Evolutionary conservation across 2,329 filamentous ascomycete species (phyloP).

Genomic region (Colletotrichum salicis): DNA sequence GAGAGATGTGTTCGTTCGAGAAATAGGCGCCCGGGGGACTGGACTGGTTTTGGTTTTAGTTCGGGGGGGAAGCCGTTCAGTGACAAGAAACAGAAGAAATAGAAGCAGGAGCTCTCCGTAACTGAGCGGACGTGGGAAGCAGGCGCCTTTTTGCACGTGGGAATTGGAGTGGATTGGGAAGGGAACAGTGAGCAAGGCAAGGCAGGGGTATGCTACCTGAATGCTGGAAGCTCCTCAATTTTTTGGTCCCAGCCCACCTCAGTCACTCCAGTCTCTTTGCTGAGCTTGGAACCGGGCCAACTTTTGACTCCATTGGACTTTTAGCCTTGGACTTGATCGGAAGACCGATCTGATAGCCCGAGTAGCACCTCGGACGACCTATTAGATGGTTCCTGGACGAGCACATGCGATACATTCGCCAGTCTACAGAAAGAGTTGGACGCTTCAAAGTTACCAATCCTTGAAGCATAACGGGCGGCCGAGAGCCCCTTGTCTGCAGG

Average conservation of each 20-base stretch:
- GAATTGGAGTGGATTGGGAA: conserved; percentile 29
- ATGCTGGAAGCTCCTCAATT: conserved; percentile 26
- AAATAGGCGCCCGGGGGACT: conserved; percentile 16
- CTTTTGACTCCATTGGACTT: background rate
- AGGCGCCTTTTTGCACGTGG: conserved; percentile 36
- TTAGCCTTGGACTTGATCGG: background rate
- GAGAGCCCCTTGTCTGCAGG: conserved; percentile 3
- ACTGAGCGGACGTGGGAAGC: conserved; percentile 28
- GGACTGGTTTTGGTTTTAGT: background rate
- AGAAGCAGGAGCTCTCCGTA: conserved; percentile 2
- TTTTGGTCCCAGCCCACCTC: conserved; percentile 1
- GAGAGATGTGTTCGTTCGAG: background rate
- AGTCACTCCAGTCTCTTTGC: background rate
- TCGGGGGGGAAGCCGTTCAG: conserved; percentile 11
- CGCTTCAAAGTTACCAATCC: background rate
- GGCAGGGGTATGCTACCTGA: conserved; percentile 1
- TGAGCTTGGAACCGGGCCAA: conserved; percentile 10
- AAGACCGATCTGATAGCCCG: background rate
- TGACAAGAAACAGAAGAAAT: background rate
- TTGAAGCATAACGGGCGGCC: background rate
- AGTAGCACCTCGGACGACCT: background rate
- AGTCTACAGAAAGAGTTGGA: background rate
- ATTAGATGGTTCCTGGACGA: background rate
- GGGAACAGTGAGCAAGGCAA: conserved; percentile 25
- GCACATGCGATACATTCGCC: background rate